These are phyloP conservation scores for Lachnellula hyalina DNA, from an alignment of 2,329 filamentous ascomycete genomes.

Conservation along the genomic window DNA sequence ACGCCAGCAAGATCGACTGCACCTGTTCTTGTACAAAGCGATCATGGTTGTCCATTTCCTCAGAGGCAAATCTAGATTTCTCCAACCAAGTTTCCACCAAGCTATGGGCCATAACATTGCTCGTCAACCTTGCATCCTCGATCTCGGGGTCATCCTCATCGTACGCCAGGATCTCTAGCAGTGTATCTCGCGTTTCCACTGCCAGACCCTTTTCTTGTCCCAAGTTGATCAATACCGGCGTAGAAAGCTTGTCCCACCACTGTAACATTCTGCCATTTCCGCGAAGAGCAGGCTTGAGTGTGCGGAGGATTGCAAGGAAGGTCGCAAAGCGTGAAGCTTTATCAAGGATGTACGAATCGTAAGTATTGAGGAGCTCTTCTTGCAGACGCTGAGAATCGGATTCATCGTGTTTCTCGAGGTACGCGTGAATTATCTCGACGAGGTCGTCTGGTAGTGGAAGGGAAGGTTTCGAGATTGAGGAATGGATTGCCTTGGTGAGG, in stretches of 20 bases:
- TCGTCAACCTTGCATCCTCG: conserved; percentile 39
- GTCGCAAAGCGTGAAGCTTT: conserved; percentile 52
- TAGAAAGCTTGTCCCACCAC: conserved; percentile 66
- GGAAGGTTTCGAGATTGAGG: conserved; percentile 43
- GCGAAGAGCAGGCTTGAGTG: conserved; percentile 58
- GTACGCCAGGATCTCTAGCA: conserved; percentile 59
- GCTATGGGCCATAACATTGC: conserved; percentile 50
- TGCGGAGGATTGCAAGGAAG: conserved; percentile 65
- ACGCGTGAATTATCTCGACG: conserved; percentile 55
- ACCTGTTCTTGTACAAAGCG: conserved; percentile 41
- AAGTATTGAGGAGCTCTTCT: conserved; percentile 65
- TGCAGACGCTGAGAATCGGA: conserved; percentile 64
- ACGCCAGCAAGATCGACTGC: conserved; percentile 37
- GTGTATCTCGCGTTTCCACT: conserved; percentile 57
- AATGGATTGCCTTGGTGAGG: conserved; percentile 51
- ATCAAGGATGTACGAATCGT: conserved; percentile 57
- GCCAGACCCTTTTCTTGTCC: conserved; percentile 59
- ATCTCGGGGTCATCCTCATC: conserved; percentile 52
- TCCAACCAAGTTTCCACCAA: conserved; percentile 54
- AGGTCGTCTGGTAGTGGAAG: conserved; percentile 65
- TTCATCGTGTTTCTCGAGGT: conserved; percentile 67
- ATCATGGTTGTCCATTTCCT: conserved; percentile 39
- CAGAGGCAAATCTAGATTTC: conserved; percentile 34
- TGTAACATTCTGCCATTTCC: conserved; percentile 57
- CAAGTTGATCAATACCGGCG: conserved; percentile 50